Base-by-base conservation (phyloP, 768 basidiomycete species). In the Mycena haematopus region DNA sequence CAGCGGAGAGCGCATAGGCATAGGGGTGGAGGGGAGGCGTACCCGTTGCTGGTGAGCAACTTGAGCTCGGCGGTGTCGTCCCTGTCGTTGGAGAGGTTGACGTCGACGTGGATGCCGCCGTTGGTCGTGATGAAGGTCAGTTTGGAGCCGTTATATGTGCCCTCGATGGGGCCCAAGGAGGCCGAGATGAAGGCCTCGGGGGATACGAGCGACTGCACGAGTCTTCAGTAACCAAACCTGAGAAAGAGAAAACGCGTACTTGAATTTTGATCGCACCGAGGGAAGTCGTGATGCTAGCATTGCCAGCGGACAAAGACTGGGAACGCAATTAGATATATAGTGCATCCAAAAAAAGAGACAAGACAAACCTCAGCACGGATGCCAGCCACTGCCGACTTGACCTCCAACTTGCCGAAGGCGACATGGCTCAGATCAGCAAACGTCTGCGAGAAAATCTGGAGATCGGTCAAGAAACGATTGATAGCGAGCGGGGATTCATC, bases 131-230 rank as follows among this genome's bases (percentile, higher is more conserved):
- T 27, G 14, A 67, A 46, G 3, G 36, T 36, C 29, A 67, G 57
- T 13, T 53, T 40, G 35, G 58, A 50, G 27, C 54, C 49, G 56
- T 67, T 67, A 58, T 33, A 67, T 2, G 58, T 67, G 7, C 65
- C 65, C 9, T 60, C 58, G 47, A 67, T 60, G 19, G 58, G 33
- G 6, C 53, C 65, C 6, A 60, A 2, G 14, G 49, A 21, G 2
- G 54, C 60, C 1, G n/a, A 13, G 27, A 67, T 10, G 13, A 14
- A 17, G 19, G 62, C 58, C 14, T 25, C 19, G 19, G 36, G 17
- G 0, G 62, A 42, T 8, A 33, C 9, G 24, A 67, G 58, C 0
- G 65, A 52, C 65, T 66, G 54, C 24, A 24, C 29, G 22, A 1
- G 4, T 25, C 1, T 10, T 7, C 2, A 13, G 14, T 27, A 8